A percentile compares a stretch with the other conserved stretches of the same genome.
Conservation (phyloP, 805 yeast genomes). For the Ogataea henricii region DNA sequence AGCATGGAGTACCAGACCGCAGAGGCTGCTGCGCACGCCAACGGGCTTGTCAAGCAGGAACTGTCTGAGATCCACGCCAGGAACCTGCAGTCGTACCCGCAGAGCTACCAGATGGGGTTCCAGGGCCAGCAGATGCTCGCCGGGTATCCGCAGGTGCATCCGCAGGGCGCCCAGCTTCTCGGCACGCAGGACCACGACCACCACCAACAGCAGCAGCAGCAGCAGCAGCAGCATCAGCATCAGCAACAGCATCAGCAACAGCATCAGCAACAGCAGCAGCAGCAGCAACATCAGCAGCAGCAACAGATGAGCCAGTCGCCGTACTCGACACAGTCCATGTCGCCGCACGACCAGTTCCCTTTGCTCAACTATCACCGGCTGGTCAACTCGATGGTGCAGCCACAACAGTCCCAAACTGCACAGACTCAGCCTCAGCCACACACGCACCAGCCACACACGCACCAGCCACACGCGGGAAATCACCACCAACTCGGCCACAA, state of each 20-base stretch:
- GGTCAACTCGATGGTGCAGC: conserved; percentile 4
- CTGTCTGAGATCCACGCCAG: conserved; percentile 4
- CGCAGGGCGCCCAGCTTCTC: neutral
- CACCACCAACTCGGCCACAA: no score
- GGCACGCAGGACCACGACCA: neutral
- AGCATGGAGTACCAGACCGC: conserved; percentile 11
- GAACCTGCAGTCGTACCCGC: conserved; percentile 3
- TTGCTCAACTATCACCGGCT: conserved; percentile 8
- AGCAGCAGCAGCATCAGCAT: conserved; percentile 5
- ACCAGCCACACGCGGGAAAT: conserved; percentile 2
- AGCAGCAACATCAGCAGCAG: conserved; percentile 1
- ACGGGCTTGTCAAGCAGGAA: conserved; percentile 10
- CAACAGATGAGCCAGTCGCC: conserved; percentile 7
- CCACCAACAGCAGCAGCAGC: conserved; percentile 6
- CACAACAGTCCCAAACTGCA: conserved; percentile 2
- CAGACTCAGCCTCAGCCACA: conserved; percentile 5
- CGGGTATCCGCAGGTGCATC: neutral
- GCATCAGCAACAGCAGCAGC: conserved; percentile 5
- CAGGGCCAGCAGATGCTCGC: conserved; percentile 9
- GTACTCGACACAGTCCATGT: neutral
- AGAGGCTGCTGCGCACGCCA: conserved; percentile 5
- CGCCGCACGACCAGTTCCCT: conserved; percentile 4
- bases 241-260: conserved; percentile 3
- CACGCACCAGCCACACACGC: conserved; percentile 5
- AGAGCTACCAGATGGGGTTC: conserved; percentile 7